A percentile compares a stretch with the other conserved stretches of the same genome.
Evolutionary conservation across 108 stramenopile species (phyloP).

Genomic region (Aurantiochytrium sp.): DNA sequence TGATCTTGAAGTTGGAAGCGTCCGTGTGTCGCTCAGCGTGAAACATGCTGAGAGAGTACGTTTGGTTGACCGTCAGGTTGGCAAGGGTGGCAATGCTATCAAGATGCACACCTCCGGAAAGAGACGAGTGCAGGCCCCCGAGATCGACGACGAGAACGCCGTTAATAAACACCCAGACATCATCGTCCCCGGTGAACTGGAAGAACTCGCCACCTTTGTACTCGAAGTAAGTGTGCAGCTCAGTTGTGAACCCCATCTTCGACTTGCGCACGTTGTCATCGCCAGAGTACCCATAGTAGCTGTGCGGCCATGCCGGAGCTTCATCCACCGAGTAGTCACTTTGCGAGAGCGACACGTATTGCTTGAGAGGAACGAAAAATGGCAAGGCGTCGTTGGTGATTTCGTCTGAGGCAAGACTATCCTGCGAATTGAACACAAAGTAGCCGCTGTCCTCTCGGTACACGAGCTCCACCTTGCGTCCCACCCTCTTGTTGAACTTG

Average conservation of each 20-base stretch:
- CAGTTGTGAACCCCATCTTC: not conserved
- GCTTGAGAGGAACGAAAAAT: not conserved
- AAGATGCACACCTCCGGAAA: no score
- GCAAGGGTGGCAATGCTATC: not conserved
- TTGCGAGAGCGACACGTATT: not conserved
- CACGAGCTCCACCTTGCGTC: not conserved
- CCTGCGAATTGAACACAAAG: not conserved
- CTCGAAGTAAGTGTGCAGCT: not conserved
- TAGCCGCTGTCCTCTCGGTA: not conserved
- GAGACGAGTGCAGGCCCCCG: not conserved
- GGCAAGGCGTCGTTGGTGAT: not conserved
- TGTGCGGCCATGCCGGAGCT: not conserved
- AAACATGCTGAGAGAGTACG: not conserved
- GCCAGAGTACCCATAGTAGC: not conserved
- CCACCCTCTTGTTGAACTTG: not conserved
- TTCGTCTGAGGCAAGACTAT: not conserved
- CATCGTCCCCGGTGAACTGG: not conserved
- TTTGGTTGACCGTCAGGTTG: not conserved
- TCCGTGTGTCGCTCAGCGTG: slow-evolving; percentile 22
- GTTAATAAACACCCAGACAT: slow-evolving; percentile 3
- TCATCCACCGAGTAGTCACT: not conserved
- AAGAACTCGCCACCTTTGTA: not conserved
- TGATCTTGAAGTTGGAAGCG: not conserved
- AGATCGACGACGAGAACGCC: not conserved
- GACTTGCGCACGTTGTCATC: not conserved